Percentiles rank a stretch among this genome's conserved stretches.
These are phyloP conservation scores for Cutaneotrichosporon sp. DNA, from an alignment of 1,284 basidiomycete species.

Conservation along the genomic window DNA sequence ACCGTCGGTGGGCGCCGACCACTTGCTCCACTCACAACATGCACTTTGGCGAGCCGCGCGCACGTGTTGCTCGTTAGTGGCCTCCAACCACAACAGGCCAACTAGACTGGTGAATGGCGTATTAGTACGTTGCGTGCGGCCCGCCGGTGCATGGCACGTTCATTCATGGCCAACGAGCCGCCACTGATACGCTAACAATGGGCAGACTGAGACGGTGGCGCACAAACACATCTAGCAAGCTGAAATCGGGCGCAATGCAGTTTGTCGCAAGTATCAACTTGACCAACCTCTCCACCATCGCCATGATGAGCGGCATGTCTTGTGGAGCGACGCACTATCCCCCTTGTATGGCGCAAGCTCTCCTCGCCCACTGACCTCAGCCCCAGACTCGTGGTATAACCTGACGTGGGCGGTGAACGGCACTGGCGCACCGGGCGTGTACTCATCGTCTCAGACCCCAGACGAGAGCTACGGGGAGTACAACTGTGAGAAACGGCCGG, in stretches of 20 bases:
- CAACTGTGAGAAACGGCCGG: slow-evolving; percentile 26
- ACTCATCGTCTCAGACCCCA: slow-evolving; percentile 22
- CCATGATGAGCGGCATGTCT: neutral
- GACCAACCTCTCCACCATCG: neutral
- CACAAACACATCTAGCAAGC: no score
- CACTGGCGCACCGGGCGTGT: slow-evolving; percentile 31
- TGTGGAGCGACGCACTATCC: slow-evolving; percentile 5
- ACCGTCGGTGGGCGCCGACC: no score
- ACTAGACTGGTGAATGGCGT: no score
- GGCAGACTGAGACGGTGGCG: no score
- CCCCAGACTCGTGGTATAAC: slow-evolving; percentile 14
- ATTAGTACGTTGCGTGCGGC: no score
- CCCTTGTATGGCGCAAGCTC: slow-evolving; percentile 6
- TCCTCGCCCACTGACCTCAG: slow-evolving; percentile 4
- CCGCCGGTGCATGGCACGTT: no score
- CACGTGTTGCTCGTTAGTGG: no score
- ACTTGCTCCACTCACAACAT: no score
- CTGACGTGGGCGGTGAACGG: slow-evolving; percentile 25
- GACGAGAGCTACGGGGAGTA: slow-evolving; percentile 31
- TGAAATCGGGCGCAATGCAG: no score
- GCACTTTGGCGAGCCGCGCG: no score
- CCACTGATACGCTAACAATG: no score
- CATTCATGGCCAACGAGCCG: neutral
- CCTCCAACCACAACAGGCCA: neutral
- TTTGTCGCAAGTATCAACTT: no score